These are phyloP conservation scores for Cladosporium sphaerospermum DNA, from an alignment of 2,329 filamentous ascomycete genomes.

Conservation along the genomic window DNA sequence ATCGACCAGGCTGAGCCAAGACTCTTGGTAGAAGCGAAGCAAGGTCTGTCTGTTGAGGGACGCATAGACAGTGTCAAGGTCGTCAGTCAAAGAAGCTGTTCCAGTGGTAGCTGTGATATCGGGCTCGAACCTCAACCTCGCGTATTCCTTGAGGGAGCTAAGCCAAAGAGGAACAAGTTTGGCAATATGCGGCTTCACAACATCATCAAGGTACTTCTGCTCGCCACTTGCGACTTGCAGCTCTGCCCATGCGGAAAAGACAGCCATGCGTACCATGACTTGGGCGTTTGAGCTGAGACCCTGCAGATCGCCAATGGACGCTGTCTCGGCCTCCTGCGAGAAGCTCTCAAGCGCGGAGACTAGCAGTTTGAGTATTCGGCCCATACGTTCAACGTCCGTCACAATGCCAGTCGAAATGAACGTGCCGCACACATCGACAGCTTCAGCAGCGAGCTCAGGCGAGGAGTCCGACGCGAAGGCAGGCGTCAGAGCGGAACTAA, in stretches of 20 bases:
- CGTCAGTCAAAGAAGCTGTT: conserved; percentile 66
- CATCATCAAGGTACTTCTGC: conserved; percentile 80
- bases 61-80: conserved; percentile 88
- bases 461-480: conserved; percentile 95
- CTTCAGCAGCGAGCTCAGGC: conserved; percentile 88
- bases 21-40: conserved; percentile 91
- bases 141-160: conserved; percentile 87
- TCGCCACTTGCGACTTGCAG: conserved; percentile 91
- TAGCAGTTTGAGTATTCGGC: conserved; percentile 88
- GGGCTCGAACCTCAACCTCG: conserved; percentile 86
- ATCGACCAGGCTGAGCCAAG: conserved; percentile 93
- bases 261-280: conserved; percentile 96
- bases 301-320: conserved; percentile 85
- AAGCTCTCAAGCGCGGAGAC: conserved; percentile 90
- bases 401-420: conserved; percentile 98
- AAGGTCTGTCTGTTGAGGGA: conserved; percentile 91
- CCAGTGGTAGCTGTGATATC: conserved; percentile 90
- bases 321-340: conserved; percentile 68
- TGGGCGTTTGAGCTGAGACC: conserved; percentile 92
- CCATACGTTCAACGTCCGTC: conserved; percentile 97
- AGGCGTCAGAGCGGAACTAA: conserved; percentile 90
- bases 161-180: conserved; percentile 90
- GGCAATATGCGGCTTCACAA: conserved; percentile 83
- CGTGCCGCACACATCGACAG: conserved; percentile 94
- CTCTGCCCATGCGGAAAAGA: conserved; percentile 96